Base-by-base conservation (phyloP, 352 stramenopile species). In the Phytophthora agathidicida region DNA sequence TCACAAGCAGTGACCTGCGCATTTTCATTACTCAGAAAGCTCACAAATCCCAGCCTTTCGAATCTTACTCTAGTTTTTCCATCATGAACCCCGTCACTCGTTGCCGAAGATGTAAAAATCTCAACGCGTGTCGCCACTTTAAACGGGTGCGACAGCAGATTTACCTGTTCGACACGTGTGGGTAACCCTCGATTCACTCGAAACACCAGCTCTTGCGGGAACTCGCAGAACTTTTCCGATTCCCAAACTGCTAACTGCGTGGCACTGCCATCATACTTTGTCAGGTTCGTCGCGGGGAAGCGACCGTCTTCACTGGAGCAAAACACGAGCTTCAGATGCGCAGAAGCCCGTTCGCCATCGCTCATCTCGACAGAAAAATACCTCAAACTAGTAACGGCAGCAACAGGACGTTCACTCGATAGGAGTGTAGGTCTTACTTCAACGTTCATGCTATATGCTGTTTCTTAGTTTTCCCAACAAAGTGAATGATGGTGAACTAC, bases 161-260 rank as follows among this genome's bases (percentile, higher is more conserved):
- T 66, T 3, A 75, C 50, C 26, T 63, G 60, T 10, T 58, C 38
- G 8, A 72, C 42, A 0, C 20, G 26, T 5, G 60, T 61, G 11
- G 67, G 33, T 5, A 52, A 32, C 2, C 60, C 68, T 54, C 53
- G 58, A 44, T 73, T 75, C 8, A 87, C 67, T 31, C 68, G 63
- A 24, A 85, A 77, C 7, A 89, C 65, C 23, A 89, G 16, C 30
- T 85, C 71, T 35, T 89, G 75, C 9, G 79, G 75, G 28, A 83
- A 89, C 41, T 78, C 76, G 43, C 76, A 89, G 55, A 89, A 79
- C 53, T 78, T 85, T 36, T 83, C 73, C 14, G 70, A 77, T 26
- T 64, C 68, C 75, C 76, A 86, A 2, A 73, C 71, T 3, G 24
- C 8, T 6, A 46, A 11, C 37, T 26, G 14, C 22, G 14, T 9